Evolutionary conservation across 2,329 filamentous ascomycete genomes (phyloP), one percentile per base, ranked within the genome.

Genomic region (Lachnellula subtilissima): DNA sequence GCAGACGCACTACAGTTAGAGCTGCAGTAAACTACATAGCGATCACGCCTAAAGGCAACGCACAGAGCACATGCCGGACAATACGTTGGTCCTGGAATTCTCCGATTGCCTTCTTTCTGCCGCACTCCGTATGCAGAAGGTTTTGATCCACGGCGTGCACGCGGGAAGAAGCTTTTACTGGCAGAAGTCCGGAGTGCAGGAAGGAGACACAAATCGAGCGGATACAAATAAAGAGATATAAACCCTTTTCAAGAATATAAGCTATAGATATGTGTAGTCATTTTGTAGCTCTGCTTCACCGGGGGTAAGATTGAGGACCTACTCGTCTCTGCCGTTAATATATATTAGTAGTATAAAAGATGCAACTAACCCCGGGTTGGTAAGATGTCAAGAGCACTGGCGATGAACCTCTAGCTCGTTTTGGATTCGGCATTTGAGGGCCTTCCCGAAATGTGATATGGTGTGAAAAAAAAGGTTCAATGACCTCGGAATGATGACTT

Each of bases 181-280:
- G 57, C 57, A 61, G 61, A 53, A 59, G 50, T 54, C 61, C 55
- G 56, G 63, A 67, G 62, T 64, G 63, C 63, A 66, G 63, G 40
- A 58, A 39, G 50, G 36, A 37, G 37, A 51, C 43, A 36, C 50
- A 52, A 11, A 14, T 48, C 23, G 15, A 23, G 17, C 45, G 28
- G 45, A 47, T 25, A 47, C 45, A 32, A 39, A 45, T 45, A 52
- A 45, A 48, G n/a, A 19, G 43, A 25, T 52, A 39, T 32, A 49
- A 25, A 46, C 35, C 32, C 52, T 12, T 3, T 32, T 32, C 28
- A 3, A 60, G 43, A 54, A 58, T 43, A 37, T 39, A 32, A 36
- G 11, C 17, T 53, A 47, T 35, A 50, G 49, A 59, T 59, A 57
- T 59, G 52, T 56, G 53, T 55, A 56, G 55, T 39, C 55, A 52